These are phyloP conservation scores for Ciborinia camelliae DNA, from an alignment of 2,329 filamentous ascomycete genomes.

Conservation along the genomic window DNA sequence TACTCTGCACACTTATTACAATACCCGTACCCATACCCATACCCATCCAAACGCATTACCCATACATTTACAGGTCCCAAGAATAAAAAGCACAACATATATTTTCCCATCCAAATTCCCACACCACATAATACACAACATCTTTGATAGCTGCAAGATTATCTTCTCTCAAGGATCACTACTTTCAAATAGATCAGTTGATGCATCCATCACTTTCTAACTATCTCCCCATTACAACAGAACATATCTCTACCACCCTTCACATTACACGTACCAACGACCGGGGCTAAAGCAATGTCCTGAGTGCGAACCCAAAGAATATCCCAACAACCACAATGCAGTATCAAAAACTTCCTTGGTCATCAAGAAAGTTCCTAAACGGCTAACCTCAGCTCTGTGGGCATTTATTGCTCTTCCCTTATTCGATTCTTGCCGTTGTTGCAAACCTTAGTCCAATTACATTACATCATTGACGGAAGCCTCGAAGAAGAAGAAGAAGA, in stretches of 20 bases:
- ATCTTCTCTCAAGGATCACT: slow-evolving; percentile 19
- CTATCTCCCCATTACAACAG: not conserved
- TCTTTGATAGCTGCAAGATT: slow-evolving; percentile 14
- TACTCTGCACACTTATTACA: too few species aligned
- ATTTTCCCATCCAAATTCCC: not conserved
- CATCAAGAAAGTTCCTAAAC: slow-evolving; percentile 37
- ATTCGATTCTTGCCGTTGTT: slow-evolving; percentile 16
- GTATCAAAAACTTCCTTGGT: slow-evolving; percentile 32
- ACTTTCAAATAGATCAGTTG: slow-evolving; percentile 17
- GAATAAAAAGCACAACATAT: slow-evolving; percentile 3
- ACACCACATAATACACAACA: not conserved
- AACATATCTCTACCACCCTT: slow-evolving; percentile 17
- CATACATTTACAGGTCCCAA: not conserved
- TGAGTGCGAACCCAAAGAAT: slow-evolving; percentile 28
- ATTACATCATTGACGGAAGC: not conserved
- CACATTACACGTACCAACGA: slow-evolving; percentile 26
- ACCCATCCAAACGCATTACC: not conserved
- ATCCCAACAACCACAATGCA: slow-evolving; percentile 36
- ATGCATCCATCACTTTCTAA: slow-evolving; percentile 16
- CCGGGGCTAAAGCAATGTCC: slow-evolving; percentile 33
- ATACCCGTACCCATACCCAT: not conserved
- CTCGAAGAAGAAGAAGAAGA: slow-evolving; percentile 2
- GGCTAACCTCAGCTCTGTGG: slow-evolving; percentile 29
- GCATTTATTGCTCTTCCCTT: slow-evolving; percentile 26
- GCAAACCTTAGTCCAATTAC: not conserved